These are phyloP conservation scores for Fusarium mundagurra DNA, from an alignment of 2,329 filamentous ascomycete species.

Conservation along the genomic window DNA sequence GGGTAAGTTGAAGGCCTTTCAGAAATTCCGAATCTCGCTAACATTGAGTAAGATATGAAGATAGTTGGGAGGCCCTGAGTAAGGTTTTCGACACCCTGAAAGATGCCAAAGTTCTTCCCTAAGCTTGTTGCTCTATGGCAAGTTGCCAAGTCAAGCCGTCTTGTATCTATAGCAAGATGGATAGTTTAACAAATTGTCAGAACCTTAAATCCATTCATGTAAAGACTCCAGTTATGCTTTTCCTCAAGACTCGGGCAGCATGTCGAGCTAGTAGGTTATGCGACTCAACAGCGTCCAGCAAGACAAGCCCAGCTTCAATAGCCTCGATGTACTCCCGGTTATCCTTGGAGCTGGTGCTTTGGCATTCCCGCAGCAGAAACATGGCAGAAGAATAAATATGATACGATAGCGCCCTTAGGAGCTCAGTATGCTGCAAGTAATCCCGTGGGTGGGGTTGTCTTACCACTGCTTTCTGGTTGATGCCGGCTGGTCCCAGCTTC, in stretches of 20 bases:
- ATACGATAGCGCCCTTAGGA: not conserved
- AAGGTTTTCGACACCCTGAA: not conserved
- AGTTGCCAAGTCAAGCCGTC: rapidly evolving
- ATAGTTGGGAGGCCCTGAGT: not conserved
- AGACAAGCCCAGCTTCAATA: not conserved
- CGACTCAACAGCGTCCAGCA: not conserved
- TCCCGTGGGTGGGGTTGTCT: rapidly evolving
- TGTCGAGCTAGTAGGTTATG: not conserved
- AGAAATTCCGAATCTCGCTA: rapidly evolving
- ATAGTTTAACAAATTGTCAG: too few relatives aligned
- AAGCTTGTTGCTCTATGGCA: too few relatives aligned
- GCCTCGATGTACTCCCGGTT: not conserved
- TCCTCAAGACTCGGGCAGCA: not conserved
- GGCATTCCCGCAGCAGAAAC: not conserved
- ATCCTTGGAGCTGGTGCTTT: too few relatives aligned
- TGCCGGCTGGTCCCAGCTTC: not conserved
- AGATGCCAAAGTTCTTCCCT: not conserved
- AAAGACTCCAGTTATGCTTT: not conserved
- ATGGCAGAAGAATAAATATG: not conserved
- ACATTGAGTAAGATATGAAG: not conserved
- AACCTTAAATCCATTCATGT: rapidly evolving
- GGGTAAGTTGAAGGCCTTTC: not conserved
- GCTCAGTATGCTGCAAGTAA: not conserved
- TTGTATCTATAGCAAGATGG: not conserved
- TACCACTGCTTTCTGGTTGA: not conserved